These are phyloP conservation scores for Seminavis robusta DNA, from an alignment of 108 stramenopile genomes.

Conservation along the genomic window DNA sequence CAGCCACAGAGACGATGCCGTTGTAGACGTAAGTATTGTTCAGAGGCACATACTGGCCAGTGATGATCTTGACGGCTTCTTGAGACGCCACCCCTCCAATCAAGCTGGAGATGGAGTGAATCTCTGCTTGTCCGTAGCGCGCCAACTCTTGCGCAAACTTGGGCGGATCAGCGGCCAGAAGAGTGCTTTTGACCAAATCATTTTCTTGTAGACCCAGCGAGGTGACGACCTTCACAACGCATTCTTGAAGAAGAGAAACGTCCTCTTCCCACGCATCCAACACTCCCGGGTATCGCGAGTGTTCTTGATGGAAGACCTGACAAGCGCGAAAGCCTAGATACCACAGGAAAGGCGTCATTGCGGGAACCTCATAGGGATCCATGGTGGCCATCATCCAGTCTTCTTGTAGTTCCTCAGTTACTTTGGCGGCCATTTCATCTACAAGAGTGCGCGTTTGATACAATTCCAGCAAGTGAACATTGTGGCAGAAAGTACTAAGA, in stretches of 20 bases:
- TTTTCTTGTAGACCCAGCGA: conserved; percentile 39
- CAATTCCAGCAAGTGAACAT: conserved; percentile 57
- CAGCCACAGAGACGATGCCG: conserved; percentile 89
- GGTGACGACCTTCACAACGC: conserved; percentile 30
- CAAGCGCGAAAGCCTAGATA: conserved; percentile 79
- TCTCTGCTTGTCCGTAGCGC: conserved; percentile 85
- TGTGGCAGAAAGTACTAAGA: conserved; percentile 67
- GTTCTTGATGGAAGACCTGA: conserved; percentile 60
- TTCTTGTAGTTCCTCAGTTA: conserved; percentile 21
- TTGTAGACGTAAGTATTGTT: conserved; percentile 93
- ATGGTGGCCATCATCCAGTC: conserved; percentile 52
- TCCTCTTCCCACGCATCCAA: conserved; percentile 52
- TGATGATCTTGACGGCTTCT: conserved; percentile 95
- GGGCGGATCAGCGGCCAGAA: not conserved
- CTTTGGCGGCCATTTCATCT: conserved; percentile 40
- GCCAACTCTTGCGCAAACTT: conserved; percentile 51
- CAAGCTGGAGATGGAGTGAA: conserved; percentile 85
- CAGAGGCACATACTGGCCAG: conserved; percentile 88
- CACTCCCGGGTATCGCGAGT: conserved; percentile 74
- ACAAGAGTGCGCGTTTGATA: conserved; percentile 49
- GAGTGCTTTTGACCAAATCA: conserved; percentile 1
- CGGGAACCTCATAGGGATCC: conserved; percentile 70
- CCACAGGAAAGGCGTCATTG: conserved; percentile 76
- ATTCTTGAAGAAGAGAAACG: conserved; percentile 40
- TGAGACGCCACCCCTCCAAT: conserved; percentile 93